These are phyloP conservation scores for Platanthera guangdongensis DNA, from an alignment of 106 monocot genomes.

Conservation along the genomic window DNA sequence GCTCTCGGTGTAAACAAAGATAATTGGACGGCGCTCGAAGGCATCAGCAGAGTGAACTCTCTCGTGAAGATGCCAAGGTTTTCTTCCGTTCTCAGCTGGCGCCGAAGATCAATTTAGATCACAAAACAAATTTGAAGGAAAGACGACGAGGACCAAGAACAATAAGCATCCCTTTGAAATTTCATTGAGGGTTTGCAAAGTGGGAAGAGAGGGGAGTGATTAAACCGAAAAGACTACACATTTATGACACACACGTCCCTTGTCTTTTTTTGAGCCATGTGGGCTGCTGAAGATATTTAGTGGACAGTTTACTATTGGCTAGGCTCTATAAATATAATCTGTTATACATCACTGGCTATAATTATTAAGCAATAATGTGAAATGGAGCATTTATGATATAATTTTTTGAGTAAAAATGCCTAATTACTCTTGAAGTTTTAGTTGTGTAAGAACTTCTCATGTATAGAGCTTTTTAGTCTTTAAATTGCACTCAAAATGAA, in stretches of 20 bases:
- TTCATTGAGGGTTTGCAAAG: neutral
- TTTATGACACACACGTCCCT: neutral
- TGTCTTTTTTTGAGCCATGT: neutral
- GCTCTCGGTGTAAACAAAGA: conserved; percentile 4
- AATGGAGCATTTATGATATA: no score
- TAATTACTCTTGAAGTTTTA: no score
- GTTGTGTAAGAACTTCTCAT: no score
- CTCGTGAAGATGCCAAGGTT: conserved; percentile 35
- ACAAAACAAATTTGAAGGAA: neutral
- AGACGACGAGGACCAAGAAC: neutral
- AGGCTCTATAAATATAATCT: neutral
- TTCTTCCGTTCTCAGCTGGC: conserved; percentile 32
- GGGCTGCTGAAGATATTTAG: neutral
- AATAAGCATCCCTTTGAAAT: neutral
- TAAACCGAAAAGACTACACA: neutral
- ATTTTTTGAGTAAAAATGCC: no score
- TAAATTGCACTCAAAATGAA: no score
- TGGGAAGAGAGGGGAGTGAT: neutral
- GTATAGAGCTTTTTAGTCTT: no score
- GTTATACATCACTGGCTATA: neutral
- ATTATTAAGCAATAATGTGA: neutral
- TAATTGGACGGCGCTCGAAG: conserved; percentile 54
- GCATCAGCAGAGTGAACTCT: conserved; percentile 47
- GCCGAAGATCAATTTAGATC: conserved; percentile 20
- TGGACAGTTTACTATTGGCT: neutral